A percentile compares a stretch with the other conserved stretches of the same genome.
Evolutionary conservation across 2,329 filamentous ascomycete genomes (phyloP).

Genomic region (Cadophora gregata): DNA sequence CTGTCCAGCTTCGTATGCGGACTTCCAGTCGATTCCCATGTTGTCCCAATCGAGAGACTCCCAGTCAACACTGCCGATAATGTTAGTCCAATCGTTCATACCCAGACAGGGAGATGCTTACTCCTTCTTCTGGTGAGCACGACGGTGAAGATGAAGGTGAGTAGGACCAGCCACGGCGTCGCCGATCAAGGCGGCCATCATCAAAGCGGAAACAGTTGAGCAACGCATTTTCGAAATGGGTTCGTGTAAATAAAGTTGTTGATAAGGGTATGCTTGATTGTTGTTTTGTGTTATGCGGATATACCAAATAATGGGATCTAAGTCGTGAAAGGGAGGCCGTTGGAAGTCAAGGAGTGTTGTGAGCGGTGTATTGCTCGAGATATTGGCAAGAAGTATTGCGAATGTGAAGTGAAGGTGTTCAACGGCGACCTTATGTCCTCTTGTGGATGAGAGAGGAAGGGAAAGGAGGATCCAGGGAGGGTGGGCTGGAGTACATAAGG

Average conservation of each 20-base stretch:
- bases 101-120: slow-evolving; percentile 28
- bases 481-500: slow-evolving; percentile 25
- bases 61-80: slow-evolving; percentile 34
- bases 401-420: slow-evolving; percentile 37
- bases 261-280: slow-evolving; percentile 16
- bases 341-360: slow-evolving; percentile 39
- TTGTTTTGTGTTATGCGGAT: slow-evolving; percentile 13
- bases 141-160: slow-evolving; percentile 40
- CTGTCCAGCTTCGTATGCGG: slow-evolving; percentile 37
- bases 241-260: slow-evolving; percentile 19
- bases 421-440: slow-evolving; percentile 36
- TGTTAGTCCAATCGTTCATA: slow-evolving; percentile 10
- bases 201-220: slow-evolving; percentile 38
- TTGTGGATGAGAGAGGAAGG: slow-evolving; percentile 22
- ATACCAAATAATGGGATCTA: slow-evolving; percentile 6
- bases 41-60: slow-evolving; percentile 36
- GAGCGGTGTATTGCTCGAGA: slow-evolving; percentile 42
- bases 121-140: slow-evolving; percentile 42
- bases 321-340: slow-evolving; percentile 30
- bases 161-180: slow-evolving; percentile 43
- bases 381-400: slow-evolving; percentile 35
- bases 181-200: slow-evolving; percentile 42
- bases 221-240: slow-evolving; percentile 40
- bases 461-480: neutral
- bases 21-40: slow-evolving; percentile 40